Percentiles rank a stretch among this genome's conserved stretches.
phyloP scores from a whole-genome alignment of 192 early-diverging fungal species.

The Rhizoclosmatium globosum region DNA sequence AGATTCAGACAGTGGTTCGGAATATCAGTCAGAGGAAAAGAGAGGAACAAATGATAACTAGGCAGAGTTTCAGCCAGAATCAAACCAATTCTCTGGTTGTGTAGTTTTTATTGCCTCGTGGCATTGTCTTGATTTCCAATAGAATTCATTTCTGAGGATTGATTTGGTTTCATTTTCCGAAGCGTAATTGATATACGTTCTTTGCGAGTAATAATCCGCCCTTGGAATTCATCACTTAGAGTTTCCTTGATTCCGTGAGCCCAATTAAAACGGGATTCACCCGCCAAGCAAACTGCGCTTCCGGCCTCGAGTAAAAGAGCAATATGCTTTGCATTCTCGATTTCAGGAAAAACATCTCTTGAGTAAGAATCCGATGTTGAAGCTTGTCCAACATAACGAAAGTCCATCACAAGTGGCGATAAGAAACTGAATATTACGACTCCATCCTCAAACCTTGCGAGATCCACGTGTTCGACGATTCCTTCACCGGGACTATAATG shows the following conservation, averaged over 20 bases:
- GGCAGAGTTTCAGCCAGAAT: no score
- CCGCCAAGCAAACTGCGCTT: slow-evolving; percentile 53
- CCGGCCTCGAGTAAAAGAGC: slow-evolving; percentile 46
- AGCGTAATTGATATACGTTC: slow-evolving; percentile 42
- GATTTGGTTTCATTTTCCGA: slow-evolving; percentile 38
- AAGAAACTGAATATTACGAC: slow-evolving; percentile 57
- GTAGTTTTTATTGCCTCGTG: not conserved
- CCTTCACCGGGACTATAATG: slow-evolving; percentile 60
- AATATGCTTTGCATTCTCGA: not conserved
- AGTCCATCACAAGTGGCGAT: slow-evolving; percentile 50
- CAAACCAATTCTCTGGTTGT: no score
- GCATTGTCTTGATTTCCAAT: not conserved
- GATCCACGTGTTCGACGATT: slow-evolving; percentile 59
- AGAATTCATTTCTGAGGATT: not conserved
- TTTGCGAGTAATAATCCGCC: not conserved
- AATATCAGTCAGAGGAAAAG: not conserved
- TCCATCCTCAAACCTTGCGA: slow-evolving; percentile 63
- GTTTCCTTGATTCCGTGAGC: slow-evolving; percentile 58
- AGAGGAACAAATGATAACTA: no score
- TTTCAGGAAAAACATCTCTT: not conserved
- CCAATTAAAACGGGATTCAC: slow-evolving; percentile 60
- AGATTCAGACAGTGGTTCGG: not conserved
- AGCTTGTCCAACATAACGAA: slow-evolving; percentile 16
- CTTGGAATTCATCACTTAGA: slow-evolving; percentile 26
- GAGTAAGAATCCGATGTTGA: not conserved